A percentile compares a stretch with the other conserved stretches of the same genome.
These are phyloP conservation scores for Linnemannia hyalina DNA, from an alignment of 192 early-diverging fungal genomes.

Conservation along the genomic window DNA sequence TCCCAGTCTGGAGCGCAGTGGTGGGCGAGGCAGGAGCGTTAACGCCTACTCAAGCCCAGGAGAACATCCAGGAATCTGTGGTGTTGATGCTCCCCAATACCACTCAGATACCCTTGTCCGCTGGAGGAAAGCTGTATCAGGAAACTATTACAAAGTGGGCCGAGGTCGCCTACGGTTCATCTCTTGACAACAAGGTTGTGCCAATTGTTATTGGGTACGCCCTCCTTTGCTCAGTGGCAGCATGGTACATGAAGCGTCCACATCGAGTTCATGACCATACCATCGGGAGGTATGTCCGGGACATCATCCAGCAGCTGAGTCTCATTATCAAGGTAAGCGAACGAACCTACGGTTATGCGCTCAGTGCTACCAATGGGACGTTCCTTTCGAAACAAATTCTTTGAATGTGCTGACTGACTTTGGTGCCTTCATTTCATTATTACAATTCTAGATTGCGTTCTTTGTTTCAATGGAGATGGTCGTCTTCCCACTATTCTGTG, in stretches of 20 bases:
- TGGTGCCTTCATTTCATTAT: not conserved
- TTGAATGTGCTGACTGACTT: not conserved
- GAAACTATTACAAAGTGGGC: constrained; percentile 56
- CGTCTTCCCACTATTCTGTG: constrained; percentile 90
- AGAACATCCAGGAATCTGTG: not conserved
- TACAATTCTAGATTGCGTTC: constrained; percentile 72
- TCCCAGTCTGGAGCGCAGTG: constrained; percentile 25
- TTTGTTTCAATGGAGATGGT: constrained; percentile 92
- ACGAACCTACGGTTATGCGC: not conserved
- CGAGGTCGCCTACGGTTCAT: constrained; percentile 60
- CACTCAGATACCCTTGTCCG: not conserved
- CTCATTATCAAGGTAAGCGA: constrained; percentile 68
- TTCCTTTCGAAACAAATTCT: not conserved
- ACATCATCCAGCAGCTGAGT: constrained; percentile 64
- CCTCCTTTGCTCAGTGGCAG: constrained; percentile 62
- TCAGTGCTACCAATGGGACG: not conserved
- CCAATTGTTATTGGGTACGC: constrained; percentile 74
- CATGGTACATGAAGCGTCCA: constrained; percentile 61
- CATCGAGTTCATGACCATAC: constrained; percentile 58
- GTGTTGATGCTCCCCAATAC: not conserved
- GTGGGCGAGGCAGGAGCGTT: not conserved
- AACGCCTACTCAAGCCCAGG: constrained; percentile 7
- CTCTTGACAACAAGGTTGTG: constrained; percentile 67
- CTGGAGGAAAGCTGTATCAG: constrained; percentile 12
- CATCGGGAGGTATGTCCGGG: constrained; percentile 56